Percentiles rank a stretch among this genome's conserved stretches.
phyloP scores from a whole-genome alignment of 192 early-diverging fungal species.

The Podila verticillata region DNA sequence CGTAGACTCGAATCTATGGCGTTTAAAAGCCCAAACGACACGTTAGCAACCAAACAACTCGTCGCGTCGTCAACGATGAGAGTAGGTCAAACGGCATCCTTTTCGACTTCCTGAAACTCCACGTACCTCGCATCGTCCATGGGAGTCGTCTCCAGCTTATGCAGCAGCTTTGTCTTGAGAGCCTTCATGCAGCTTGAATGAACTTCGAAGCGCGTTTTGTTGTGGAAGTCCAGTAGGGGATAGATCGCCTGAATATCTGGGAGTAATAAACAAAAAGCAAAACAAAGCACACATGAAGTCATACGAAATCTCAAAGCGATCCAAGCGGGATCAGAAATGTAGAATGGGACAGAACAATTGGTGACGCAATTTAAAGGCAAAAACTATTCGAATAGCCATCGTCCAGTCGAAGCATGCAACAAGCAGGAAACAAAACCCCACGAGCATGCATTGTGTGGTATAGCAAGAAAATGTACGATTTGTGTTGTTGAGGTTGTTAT shows the following conservation, averaged over 20 bases:
- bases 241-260: slow-evolving; percentile 56
- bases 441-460: neutral
- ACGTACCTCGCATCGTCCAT: slow-evolving; percentile 41
- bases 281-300: slow-evolving; percentile 12
- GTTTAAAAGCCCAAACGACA: neutral
- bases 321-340: slow-evolving; percentile 35
- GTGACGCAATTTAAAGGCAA: neutral
- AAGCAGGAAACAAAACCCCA: neutral
- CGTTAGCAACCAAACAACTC: neutral
- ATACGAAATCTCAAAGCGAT: slow-evolving; percentile 43
- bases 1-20: slow-evolving; percentile 49
- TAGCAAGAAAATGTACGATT: neutral
- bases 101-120: neutral
- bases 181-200: slow-evolving; percentile 60
- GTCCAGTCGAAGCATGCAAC: no score
- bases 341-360: neutral
- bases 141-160: slow-evolving; percentile 45
- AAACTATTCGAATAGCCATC: neutral
- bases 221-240: slow-evolving; percentile 61
- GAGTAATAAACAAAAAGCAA: slow-evolving; percentile 30
- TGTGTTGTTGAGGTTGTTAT: slow-evolving; percentile 31
- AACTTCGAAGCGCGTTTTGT: slow-evolving; percentile 55
- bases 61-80: no score
- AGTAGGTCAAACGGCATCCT: neutral
- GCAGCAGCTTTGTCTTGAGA: slow-evolving; percentile 55